A percentile compares a stretch with the other conserved stretches of the same genome.
phyloP scores from a whole-genome alignment of 2,329 filamentous ascomycete genomes.

The Ambrosiella xylebori region DNA sequence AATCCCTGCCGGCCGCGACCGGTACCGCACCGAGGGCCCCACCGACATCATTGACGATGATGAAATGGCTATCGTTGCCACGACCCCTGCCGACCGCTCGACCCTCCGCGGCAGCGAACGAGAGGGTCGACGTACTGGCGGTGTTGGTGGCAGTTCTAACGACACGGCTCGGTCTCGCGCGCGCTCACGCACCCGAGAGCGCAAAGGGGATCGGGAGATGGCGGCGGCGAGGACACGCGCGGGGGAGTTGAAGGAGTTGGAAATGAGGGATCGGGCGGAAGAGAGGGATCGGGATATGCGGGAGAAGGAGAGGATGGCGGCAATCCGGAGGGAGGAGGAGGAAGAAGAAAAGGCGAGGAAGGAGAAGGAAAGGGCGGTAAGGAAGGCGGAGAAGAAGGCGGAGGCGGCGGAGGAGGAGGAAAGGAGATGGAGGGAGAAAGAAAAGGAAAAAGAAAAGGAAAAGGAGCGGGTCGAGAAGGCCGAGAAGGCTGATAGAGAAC shows the following conservation, averaged over 20 bases:
- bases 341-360: not conserved
- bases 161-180: not conserved
- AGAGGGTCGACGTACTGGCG: not conserved
- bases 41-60: constrained; percentile 1
- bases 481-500: not conserved
- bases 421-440: not conserved
- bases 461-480: not conserved
- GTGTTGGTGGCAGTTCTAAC: not conserved
- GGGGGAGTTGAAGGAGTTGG: not conserved
- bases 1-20: not conserved
- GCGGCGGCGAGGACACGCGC: not conserved
- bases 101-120: not conserved
- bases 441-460: not conserved
- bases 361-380: not conserved
- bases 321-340: not conserved
- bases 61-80: constrained; percentile 1
- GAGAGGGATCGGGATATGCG: not conserved
- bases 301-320: not conserved
- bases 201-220: not conserved
- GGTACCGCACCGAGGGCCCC: not conserved
- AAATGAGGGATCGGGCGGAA: not conserved
- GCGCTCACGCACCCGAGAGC: constrained; percentile 3
- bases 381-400: not conserved
- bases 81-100: constrained; percentile 1
- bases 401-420: not conserved